Evolutionary conservation across 139 green algal genomes (phyloP), one percentile per base, ranked within the genome.

Genomic region (Closterium sp.): DNA sequence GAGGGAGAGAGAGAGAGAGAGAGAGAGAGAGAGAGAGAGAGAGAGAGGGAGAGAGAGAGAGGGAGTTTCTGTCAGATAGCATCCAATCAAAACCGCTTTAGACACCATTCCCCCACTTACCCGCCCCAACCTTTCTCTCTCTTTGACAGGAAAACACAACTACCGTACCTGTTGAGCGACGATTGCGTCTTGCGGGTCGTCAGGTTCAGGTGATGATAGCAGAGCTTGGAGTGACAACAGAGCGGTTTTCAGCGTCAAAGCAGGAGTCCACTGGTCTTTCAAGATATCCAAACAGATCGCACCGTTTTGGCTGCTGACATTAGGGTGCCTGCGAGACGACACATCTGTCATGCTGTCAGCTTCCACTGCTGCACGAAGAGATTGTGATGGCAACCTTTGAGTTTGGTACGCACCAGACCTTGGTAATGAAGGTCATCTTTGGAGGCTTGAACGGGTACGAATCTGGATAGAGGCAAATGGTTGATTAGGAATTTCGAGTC

Each of bases 401-500:
- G 24, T 70, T 79, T 24, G 62, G 62, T 79, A 42, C 89, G 73
- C 32, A 94, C 93, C 93, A 96, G 31, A 98, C 97, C 94, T 99
- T 99, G 6, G 97, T 99, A 6, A 97, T 94, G 91, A 99, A 99
- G 4, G 95, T 95, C 98, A 99, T 99, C 92, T 99, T 99, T n/a
- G 98, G 98, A 1, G 98, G 97, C 85, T 98, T 97, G 95, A 99
- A 99, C 13, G 98, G 98, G 91, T 99, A 99, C n/a, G 92, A 70
- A 6, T 34, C 91, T 94, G 91, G 19, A 94, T 17, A 70, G 94
- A 94, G 32, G 6, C 62, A 79, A 79, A 13, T 22, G 45, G 45
- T 70, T 70, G 62, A 79, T 13, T 79, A 13, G 27, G 62, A 79
- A 79, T 27, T 5, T 1, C 17, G 17, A 13, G 19, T 24, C 1